Evolutionary conservation across 2,329 filamentous ascomycete genomes (phyloP).

Genomic region (Ascochyta clinopodiicola): DNA sequence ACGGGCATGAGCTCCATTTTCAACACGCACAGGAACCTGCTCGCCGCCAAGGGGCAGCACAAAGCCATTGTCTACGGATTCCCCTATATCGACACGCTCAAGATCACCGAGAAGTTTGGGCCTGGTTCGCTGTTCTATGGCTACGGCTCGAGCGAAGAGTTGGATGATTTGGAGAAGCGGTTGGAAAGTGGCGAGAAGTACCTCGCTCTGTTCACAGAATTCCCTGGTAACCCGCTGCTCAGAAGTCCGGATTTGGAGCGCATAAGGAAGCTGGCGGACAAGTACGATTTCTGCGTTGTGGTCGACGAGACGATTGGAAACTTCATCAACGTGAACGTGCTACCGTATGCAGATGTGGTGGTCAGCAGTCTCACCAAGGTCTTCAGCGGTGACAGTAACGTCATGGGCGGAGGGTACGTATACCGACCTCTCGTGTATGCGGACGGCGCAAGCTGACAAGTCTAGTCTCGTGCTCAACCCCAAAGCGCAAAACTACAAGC

Average conservation of each 20-base stretch:
- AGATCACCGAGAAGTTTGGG: conserved; percentile 93
- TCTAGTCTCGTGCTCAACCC: conserved; percentile 66
- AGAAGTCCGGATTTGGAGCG: conserved; percentile 82
- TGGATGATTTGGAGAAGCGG: conserved; percentile 81
- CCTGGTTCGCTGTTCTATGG: conserved; percentile 90
- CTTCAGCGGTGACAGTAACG: conserved; percentile 96
- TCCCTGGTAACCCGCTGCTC: conserved; percentile 89
- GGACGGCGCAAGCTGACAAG: no score
- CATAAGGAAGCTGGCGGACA: conserved; percentile 80
- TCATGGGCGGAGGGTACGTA: conserved; percentile 79
- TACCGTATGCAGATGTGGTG: conserved; percentile 87
- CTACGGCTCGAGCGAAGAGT: conserved; percentile 74
- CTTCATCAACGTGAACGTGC: conserved; percentile 92
- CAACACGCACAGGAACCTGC: conserved; percentile 78
- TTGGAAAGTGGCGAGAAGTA: conserved; percentile 76
- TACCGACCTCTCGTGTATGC: no score
- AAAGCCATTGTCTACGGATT: conserved; percentile 96
- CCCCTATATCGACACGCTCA: conserved; percentile 94
- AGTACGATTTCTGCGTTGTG: conserved; percentile 86
- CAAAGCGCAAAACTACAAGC: conserved; percentile 71
- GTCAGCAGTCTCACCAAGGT: conserved; percentile 96
- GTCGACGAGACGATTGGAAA: conserved; percentile 97
- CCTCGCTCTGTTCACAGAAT: conserved; percentile 89
- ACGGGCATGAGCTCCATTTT: conserved; percentile 96
- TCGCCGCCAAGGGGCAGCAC: conserved; percentile 66